Percentiles rank a stretch among this genome's conserved stretches.
phyloP scores from a whole-genome alignment of 1,284 basidiomycete species.

The Malassezia obtusa region DNA sequence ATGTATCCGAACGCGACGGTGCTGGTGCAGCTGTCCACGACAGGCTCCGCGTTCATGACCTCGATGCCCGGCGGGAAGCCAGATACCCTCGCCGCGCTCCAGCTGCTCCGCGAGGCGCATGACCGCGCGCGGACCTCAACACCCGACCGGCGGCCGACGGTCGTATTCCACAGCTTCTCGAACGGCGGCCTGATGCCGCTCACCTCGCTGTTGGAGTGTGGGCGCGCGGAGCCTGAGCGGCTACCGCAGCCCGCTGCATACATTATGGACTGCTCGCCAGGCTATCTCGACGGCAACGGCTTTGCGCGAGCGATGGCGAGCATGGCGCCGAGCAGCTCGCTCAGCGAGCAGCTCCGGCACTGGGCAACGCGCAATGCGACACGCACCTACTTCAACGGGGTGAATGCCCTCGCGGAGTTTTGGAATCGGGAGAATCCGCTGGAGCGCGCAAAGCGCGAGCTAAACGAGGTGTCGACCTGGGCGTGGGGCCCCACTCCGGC shows the following conservation, averaged over 20 bases:
- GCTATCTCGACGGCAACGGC: not conserved
- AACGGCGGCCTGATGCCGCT: slow-evolving; percentile 11
- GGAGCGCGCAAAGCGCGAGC: not conserved
- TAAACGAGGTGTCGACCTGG: not conserved
- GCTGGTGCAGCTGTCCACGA: slow-evolving; percentile 30
- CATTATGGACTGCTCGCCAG: slow-evolving; percentile 8
- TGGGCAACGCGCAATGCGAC: not conserved
- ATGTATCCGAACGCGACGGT: slow-evolving; percentile 34
- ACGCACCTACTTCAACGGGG: not conserved
- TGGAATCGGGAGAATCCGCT: not conserved
- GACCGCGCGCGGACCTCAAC: not conserved
- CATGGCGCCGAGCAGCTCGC: not conserved
- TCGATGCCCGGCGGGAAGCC: not conserved
- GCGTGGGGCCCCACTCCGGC: not conserved
- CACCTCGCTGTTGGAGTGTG: not conserved
- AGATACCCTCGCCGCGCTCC: not conserved
- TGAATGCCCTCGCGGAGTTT: not conserved
- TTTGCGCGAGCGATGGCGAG: not conserved
- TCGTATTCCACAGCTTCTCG: slow-evolving; percentile 13
- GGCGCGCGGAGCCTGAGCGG: not conserved
- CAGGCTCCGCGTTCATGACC: not conserved
- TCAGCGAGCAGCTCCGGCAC: not conserved
- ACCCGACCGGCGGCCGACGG: not conserved
- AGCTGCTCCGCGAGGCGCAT: not conserved
- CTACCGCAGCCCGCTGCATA: not conserved